Evolutionary conservation across 345 rosid genomes (phyloP).

Genomic region (Brassica juncea): DNA sequence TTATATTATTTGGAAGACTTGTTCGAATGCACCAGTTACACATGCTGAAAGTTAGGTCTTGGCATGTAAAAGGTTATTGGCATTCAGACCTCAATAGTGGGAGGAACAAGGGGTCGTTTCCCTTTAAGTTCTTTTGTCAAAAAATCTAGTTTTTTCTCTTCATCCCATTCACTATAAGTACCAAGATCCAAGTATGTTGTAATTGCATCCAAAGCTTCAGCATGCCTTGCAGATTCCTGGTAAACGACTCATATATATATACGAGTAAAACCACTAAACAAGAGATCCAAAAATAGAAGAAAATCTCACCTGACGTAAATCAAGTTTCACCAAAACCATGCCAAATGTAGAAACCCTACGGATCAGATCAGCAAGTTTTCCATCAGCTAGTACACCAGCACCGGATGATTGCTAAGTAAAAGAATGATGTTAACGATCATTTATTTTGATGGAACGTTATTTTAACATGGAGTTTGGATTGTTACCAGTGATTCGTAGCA

Average conservation of each 20-base stretch:
- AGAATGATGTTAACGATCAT: not conserved
- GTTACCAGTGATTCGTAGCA: conserved; percentile 87
- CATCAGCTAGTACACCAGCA: conserved; percentile 88
- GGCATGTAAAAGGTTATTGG: not conserved
- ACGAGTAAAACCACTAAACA: not conserved
- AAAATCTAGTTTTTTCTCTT: conserved; percentile 84
- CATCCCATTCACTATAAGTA: conserved; percentile 93
- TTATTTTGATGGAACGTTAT: not conserved
- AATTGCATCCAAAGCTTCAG: conserved; percentile 82
- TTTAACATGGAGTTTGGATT: not conserved
- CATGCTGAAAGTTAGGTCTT: not conserved
- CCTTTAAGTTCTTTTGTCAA: conserved; percentile 84
- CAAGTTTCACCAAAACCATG: conserved; percentile 91
- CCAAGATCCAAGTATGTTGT: conserved; percentile 92
- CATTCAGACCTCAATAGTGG: conserved; percentile 62
- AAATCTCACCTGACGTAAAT: conserved; percentile 82
- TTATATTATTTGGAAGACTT: not conserved
- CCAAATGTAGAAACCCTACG: conserved; percentile 91
- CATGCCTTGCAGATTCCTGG: conserved; percentile 92
- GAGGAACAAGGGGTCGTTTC: conserved; percentile 91
- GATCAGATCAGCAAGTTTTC: conserved; percentile 86
- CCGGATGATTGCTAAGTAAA: conserved; percentile 79
- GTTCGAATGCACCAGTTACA: not conserved
- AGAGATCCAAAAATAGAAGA: not conserved
- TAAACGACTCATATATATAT: conserved; percentile 12